phyloP scores from a whole-genome alignment of 2,329 filamentous ascomycete genomes.

The Tolypocladium album region DNA sequence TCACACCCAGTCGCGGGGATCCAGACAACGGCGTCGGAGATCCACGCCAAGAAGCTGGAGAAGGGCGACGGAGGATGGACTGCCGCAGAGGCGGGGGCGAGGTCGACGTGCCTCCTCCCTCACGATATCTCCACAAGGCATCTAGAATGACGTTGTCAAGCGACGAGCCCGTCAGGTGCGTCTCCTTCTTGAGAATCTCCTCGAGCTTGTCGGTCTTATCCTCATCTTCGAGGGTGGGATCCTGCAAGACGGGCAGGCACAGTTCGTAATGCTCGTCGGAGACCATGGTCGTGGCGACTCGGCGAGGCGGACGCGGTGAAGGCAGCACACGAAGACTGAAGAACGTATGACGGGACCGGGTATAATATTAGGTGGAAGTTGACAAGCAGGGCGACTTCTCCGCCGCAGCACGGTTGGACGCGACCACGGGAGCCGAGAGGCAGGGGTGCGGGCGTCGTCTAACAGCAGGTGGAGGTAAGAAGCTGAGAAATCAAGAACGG shows the following conservation, averaged over 20 bases:
- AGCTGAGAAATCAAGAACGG: not conserved
- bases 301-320: not conserved
- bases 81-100: conserved; percentile 81
- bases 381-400: not conserved
- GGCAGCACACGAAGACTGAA: not conserved
- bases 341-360: not conserved
- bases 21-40: conserved; percentile 71
- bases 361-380: not conserved
- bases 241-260: conserved; percentile 79
- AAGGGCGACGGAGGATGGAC: conserved; percentile 80
- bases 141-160: conserved; percentile 88
- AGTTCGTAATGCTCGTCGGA: conserved; percentile 88
- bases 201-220: conserved; percentile 91
- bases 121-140: conserved; percentile 77
- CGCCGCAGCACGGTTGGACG: not conserved
- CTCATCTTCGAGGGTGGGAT: conserved; percentile 76
- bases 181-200: conserved; percentile 71
- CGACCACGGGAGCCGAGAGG: not conserved
- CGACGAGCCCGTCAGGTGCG: conserved; percentile 60
- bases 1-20: conserved; percentile 71
- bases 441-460: not conserved
- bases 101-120: conserved; percentile 50
- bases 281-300: conserved; percentile 53
- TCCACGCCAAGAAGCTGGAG: conserved; percentile 87
- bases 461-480: not conserved